Evolutionary conservation across 352 stramenopile genomes (phyloP), one percentile per base, ranked within the genome.

Genomic region (Globisporangium sylvaticum): DNA sequence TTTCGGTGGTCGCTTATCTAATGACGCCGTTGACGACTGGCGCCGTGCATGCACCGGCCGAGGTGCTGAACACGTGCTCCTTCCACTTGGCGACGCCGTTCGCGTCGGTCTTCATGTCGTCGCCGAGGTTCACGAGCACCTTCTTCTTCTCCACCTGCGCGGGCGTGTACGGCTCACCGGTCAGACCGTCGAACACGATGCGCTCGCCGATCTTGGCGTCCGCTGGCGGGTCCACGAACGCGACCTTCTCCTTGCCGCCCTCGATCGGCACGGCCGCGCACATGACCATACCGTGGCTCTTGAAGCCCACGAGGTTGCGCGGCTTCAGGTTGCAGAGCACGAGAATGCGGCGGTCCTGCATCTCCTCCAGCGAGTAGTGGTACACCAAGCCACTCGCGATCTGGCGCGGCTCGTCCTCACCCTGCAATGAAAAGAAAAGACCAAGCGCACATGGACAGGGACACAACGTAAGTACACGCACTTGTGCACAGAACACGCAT

Each of bases 281-380:
- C 75, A 97, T 86, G 68, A 97, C 88, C 91, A 97, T 97, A 24
- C 91, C 91, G 73, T 97, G 89, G 68, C 88, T 97, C 54, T 88
- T 89, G 73, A 96, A 97, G 52, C 88, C 88, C 69, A 94, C 89
- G 66, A 97, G 80, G 75, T 96, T 96, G 54, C 88, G 83, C 48
- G 87, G 70, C 80, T 97, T 97, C 37, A 97, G 79, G 80, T 97
- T 97, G 74, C 89, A 97, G 50, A 97, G 75, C 70, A 97, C 89
- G 32, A 97, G 77, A 55, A 97, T 79, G 34, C 87, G 81, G 66
- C 77, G 83, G 73, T 83, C 78, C 73, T 92, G 84, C 89, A 96
- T 95, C 77, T 95, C 72, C 68, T 95, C 89, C 6, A 95, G 75
- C 68, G 84, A 84, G 83, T 95, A 96, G 71, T 96, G 86, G 68